phyloP scores from a whole-genome alignment of 2,329 filamentous ascomycete genomes.

The Hymenoscyphus linearis region DNA sequence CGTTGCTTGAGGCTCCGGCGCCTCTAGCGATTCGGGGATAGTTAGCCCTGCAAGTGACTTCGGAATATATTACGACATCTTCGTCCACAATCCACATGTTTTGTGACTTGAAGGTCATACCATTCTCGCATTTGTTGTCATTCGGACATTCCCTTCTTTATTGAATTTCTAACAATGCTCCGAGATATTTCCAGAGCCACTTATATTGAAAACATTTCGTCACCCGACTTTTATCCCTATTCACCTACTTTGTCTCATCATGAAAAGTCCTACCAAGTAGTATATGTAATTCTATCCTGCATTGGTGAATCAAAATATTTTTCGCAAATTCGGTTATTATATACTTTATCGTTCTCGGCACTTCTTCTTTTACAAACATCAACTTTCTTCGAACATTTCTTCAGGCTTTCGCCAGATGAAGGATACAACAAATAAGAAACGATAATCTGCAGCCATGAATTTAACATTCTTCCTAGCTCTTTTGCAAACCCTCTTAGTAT shows the following conservation, averaged over 20 bases:
- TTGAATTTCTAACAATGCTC: background rate
- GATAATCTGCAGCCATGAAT: constrained; percentile 6
- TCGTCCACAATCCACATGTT: background rate
- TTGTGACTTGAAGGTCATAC: background rate
- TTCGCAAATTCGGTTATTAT: background rate
- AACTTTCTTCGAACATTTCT: background rate
- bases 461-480: background rate
- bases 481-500: constrained; percentile 9
- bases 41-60: background rate
- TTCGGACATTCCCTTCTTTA: background rate
- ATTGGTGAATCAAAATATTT: background rate
- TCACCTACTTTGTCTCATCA: background rate
- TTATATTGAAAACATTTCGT: background rate
- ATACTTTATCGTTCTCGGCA: background rate
- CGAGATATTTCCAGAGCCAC: background rate
- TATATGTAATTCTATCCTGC: background rate
- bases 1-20: background rate
- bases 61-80: background rate
- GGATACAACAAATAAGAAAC: background rate
- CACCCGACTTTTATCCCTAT: background rate
- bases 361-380: background rate
- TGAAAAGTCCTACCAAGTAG: background rate
- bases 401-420: background rate
- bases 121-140: background rate
- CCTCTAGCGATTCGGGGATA: background rate